Conservation (phyloP, 2,329 filamentous ascomycete genomes). For the Fusarium drepaniforme region DNA sequence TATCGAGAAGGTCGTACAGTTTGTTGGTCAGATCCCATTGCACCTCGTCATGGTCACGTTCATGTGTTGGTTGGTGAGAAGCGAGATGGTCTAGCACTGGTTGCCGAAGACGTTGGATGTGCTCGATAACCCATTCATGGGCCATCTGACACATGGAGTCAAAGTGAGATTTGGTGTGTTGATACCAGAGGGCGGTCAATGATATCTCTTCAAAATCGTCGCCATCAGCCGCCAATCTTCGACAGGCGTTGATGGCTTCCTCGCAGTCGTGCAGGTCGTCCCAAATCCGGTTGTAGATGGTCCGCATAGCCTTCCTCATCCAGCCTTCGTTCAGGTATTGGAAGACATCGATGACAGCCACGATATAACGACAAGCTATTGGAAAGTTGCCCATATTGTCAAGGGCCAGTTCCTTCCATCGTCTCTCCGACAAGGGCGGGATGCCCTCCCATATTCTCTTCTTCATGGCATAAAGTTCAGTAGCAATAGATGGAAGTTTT, state of each 20-base stretch:
- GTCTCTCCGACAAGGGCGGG: slow-evolving; percentile 42
- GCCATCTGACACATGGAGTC: slow-evolving; percentile 31
- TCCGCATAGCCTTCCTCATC: slow-evolving; percentile 35
- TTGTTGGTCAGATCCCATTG: slow-evolving; percentile 39
- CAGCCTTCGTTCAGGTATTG: slow-evolving; percentile 40
- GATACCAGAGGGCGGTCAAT: slow-evolving; percentile 41
- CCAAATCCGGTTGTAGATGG: slow-evolving; percentile 45
- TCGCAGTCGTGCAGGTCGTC: slow-evolving; percentile 41
- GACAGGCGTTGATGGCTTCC: slow-evolving; percentile 39
- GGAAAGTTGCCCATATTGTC: slow-evolving; percentile 39
- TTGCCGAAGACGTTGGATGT: slow-evolving; percentile 36
- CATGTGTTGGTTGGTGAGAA: not conserved
- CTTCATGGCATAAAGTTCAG: slow-evolving; percentile 47
- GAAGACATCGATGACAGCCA: slow-evolving; percentile 40
- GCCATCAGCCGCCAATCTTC: not conserved
- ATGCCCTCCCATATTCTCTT: slow-evolving; percentile 46
- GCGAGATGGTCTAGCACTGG: slow-evolving; percentile 23
- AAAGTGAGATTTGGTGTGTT: slow-evolving; percentile 43
- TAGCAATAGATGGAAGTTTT: slow-evolving; percentile 35
- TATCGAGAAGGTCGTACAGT: slow-evolving; percentile 41
- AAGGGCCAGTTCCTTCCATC: slow-evolving; percentile 41
- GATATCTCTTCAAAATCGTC: slow-evolving; percentile 7
- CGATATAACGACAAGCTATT: slow-evolving; percentile 41
- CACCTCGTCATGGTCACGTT: not conserved
- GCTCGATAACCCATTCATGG: slow-evolving; percentile 43